phyloP scores from a whole-genome alignment of 768 basidiomycete genomes.

The Lactarius deliciosus region DNA sequence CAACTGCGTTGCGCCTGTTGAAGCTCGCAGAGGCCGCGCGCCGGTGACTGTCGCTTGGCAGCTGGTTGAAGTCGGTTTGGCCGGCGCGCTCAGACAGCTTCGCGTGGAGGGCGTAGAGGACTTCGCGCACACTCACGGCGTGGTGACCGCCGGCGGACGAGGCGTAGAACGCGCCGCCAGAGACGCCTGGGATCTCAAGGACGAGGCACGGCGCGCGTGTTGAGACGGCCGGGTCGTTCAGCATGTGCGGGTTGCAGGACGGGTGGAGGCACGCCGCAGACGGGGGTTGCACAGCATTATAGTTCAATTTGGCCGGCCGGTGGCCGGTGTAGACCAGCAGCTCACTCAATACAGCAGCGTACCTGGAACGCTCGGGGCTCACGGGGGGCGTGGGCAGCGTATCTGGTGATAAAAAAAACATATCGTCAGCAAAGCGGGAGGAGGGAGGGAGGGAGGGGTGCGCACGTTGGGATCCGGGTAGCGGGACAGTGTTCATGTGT shows the following conservation, averaged over 20 bases:
- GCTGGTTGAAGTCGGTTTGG: slow-evolving; percentile 17
- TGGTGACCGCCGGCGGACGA: slow-evolving; percentile 9
- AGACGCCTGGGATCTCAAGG: slow-evolving; percentile 24
- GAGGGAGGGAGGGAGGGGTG: not conserved
- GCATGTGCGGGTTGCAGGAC: slow-evolving; percentile 16
- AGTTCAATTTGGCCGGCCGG: slow-evolving; percentile 21
- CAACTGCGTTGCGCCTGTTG: slow-evolving; percentile 18
- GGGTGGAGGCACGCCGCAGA: slow-evolving; percentile 24
- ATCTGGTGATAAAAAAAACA: not conserved
- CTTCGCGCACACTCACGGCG: slow-evolving; percentile 26
- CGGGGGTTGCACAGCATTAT: slow-evolving; percentile 21
- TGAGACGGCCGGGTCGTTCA: slow-evolving; percentile 25
- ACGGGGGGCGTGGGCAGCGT: slow-evolving; percentile 23
- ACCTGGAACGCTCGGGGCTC: slow-evolving; percentile 26
- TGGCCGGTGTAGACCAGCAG: slow-evolving; percentile 24
- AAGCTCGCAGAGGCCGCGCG: slow-evolving; percentile 24
- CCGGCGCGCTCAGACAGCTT: slow-evolving; percentile 22
- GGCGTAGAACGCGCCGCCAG: slow-evolving; percentile 22
- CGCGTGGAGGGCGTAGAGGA: slow-evolving; percentile 21
- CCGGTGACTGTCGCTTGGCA: slow-evolving; percentile 18
- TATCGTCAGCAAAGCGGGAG: not conserved
- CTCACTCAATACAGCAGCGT: slow-evolving; percentile 20
- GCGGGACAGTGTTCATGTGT: slow-evolving; percentile 25
- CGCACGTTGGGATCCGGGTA: slow-evolving; percentile 20
- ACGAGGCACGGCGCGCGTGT: slow-evolving; percentile 19